Base-by-base conservation (phyloP, 768 basidiomycete species). In the Agaricus bisporus region DNA sequence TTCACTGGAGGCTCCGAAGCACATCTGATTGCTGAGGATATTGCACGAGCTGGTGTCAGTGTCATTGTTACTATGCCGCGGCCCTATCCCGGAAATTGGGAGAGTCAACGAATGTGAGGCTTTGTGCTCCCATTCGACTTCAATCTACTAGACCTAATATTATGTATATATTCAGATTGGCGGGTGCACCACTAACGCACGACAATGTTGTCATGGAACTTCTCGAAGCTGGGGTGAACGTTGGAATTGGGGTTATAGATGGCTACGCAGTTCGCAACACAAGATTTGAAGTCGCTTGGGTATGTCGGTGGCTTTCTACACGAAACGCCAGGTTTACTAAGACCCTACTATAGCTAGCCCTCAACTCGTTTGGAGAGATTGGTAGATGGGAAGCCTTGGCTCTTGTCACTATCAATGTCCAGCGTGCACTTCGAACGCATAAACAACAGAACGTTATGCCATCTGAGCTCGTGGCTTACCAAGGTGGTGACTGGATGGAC, bases 41-140 rank as follows among this genome's bases (percentile, higher is more conserved):
- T 91, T 18, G 78, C 75, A 1, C 60, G 67, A 18, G 84, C 85
- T 1, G 71, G 74, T 8, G 77, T 93, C 2, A 84, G 85, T 38
- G 86, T 92, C n/a, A 77, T 94, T 25, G 69, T 93, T 22, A 72
- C 78, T 0, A 79, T 79, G 5, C 65, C 81, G 0, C 70, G 88
- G 39, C 80, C 86, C 0, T 86, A 76, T 69, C 88, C 89, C 0
- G 58, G 52, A 3, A 67, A 66, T 3, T 93, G 90, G 90, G 82
- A 88, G 49, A 63, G 73, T 41, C 73, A 78, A 44, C 71, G 88
- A 52, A 77, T 85, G 85, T 85, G 60, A 59, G 82, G 38, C 4
- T 32, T 45, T 7, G 37, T 41, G n/a, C n/a, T 4, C 35, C 18
- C 18, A 2, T 10, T 48, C 14, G 44, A 39, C 7, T 20, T 8